Evolutionary conservation across 257 asterid species (phyloP).

Genomic region (Plantago major): DNA sequence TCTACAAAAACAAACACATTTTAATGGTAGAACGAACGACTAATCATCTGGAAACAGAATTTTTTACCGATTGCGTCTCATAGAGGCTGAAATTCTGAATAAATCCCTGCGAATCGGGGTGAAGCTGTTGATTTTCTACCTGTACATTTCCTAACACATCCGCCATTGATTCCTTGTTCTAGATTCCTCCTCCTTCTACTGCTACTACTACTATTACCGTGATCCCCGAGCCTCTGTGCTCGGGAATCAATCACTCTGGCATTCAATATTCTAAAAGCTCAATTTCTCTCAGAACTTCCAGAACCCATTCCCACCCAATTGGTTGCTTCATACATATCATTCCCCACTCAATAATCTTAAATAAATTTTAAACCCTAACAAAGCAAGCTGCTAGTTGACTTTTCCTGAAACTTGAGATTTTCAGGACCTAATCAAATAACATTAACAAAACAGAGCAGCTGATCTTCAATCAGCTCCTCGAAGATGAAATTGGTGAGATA

Average conservation of each 20-base stretch:
- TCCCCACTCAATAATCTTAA: conserved; percentile 29
- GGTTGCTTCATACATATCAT: conserved; percentile 60
- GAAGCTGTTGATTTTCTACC: no score
- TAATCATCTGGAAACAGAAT: conserved; percentile 13
- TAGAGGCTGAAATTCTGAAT: conserved; percentile 93
- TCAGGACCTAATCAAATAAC: conserved; percentile 12
- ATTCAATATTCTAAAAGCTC: conserved; percentile 33
- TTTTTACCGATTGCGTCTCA: conserved; percentile 79
- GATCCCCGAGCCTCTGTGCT: conserved; percentile 87
- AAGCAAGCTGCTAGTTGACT: conserved; percentile 11
- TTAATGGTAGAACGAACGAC: no score
- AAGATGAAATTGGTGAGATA: not conserved
- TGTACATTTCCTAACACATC: conserved; percentile 33
- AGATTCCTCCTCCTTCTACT: no score
- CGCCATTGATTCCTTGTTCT: conserved; percentile 48
- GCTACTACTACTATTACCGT: no score
- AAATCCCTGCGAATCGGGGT: conserved; percentile 50
- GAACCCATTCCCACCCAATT: conserved; percentile 34
- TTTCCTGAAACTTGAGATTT: not conserved
- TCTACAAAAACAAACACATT: no score
- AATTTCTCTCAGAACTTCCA: conserved; percentile 24
- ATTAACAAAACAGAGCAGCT: conserved; percentile 28
- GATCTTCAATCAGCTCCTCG: conserved; percentile 27
- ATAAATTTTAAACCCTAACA: conserved; percentile 12
- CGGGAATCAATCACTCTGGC: conserved; percentile 88